Evolutionary conservation across 345 rosid genomes (phyloP).

Genomic region (Triadica sebifera): DNA sequence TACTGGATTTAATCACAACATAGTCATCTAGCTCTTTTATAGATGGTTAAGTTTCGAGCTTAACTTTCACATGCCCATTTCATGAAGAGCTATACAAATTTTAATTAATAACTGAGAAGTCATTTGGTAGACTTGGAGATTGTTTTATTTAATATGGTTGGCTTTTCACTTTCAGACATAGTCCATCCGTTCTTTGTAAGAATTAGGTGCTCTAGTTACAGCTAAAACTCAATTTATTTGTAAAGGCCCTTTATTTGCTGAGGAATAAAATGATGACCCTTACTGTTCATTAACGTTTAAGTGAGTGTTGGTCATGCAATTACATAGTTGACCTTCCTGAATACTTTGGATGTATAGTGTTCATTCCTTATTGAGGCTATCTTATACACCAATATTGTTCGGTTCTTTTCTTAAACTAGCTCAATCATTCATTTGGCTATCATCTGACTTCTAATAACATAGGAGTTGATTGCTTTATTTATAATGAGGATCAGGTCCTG

Average conservation of each 20-base stretch:
- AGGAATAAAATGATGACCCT: too few relatives aligned
- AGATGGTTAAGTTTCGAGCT: not conserved
- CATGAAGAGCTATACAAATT: not conserved
- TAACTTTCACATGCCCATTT: not conserved
- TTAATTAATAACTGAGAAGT: too few relatives aligned
- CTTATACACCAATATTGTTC: not conserved
- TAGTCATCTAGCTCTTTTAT: not conserved
- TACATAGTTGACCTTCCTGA: not conserved
- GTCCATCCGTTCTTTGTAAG: not conserved
- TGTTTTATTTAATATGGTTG: too few relatives aligned
- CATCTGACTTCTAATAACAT: not conserved
- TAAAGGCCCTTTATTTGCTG: too few relatives aligned
- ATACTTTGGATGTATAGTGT: not conserved
- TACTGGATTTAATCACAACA: not conserved
- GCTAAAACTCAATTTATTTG: too few relatives aligned
- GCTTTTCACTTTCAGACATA: too few relatives aligned
- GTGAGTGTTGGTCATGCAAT: not conserved
- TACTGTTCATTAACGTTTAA: not conserved
- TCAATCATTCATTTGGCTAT: not conserved
- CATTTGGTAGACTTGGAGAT: too few relatives aligned
- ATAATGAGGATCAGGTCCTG: not conserved
- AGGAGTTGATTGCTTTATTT: not conserved
- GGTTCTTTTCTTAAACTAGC: not conserved
- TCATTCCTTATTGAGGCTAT: not conserved
- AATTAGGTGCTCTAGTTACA: not conserved